Evolutionary conservation across 768 basidiomycete species (phyloP), one percentile per base, ranked within the genome.

Genomic region (Tephrocybe sp.): DNA sequence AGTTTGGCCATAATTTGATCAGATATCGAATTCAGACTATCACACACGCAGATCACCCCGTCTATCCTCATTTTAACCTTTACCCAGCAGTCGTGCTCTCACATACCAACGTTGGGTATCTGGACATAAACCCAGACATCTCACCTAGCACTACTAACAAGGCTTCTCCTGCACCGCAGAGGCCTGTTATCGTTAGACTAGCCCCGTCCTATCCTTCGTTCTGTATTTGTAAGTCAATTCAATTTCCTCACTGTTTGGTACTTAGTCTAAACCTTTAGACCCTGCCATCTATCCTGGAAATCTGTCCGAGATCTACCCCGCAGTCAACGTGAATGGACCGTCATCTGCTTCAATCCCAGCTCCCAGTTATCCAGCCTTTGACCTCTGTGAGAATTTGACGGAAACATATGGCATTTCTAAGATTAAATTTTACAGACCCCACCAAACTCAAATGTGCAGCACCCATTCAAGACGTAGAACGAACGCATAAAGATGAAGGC

Each of bases 271-370:
- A n/a, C n/a, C 27, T 38, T 3, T 44, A 57, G 60, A 60, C 48
- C 55, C 54, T 30, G 38, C 54, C 30, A 35, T 56, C 22, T 78
- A 79, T 60, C 75, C 77, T 7, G 60, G 55, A 52, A 70, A 69
- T 56, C 54, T 76, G 13, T 44, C 64, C 36, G 52, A 49, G 21
- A 68, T 74, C 41, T 76, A 77, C 54, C 66, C 69, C n/a, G 9
- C 40, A 21, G 39, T 39, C 37, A n/a, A 18, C 22, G 44, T 21
- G 15, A 27, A 52, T n/a, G 31, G 31, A 19, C 18, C 11, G 21
- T 11, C 40, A 3, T 8, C 19, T 26, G 21, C 41, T 31, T 27
- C 24, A 2, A 18, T 36, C 12, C 26, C 46, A 16, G 19, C 44
- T 12, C 22, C 47, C 3, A n/a, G 16, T 13, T 57, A 57, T 52